Evolutionary conservation across 768 basidiomycete genomes (phyloP), one percentile per base, ranked within the genome.

Genomic region (Pleurotus ostreatus): DNA sequence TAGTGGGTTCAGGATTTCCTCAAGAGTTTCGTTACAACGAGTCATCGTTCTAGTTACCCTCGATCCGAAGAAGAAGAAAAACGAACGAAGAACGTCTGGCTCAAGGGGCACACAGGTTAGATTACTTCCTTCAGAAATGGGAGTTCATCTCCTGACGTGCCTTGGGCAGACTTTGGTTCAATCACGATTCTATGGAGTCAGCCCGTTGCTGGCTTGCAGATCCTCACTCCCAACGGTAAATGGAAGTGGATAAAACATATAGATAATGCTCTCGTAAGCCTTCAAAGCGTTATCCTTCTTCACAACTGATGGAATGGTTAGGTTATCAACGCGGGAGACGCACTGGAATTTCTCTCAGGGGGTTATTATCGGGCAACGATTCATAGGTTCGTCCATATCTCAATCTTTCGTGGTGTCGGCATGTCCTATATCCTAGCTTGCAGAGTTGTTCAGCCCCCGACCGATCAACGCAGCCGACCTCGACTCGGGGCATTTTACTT

Each of bases 401-500:
- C 8, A 9, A 8, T 3, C 11, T 11, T 34, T 9, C 30, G 8
- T 34, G 11, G 9, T 34, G 8, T 11, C 30, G 8, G 8, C 30
- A 11, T 2, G 30, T 8, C 30, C 8, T 8, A 34, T 8, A 9
- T 1, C 8, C 8, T 34, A 34, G 8, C 30, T 9, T 34, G 11
- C 9, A 34, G 30, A 11, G 30, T 34, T 34, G 71, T 83, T 3
- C 80, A 80, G 60, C 85, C 83, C 2, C 84, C 84, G 9, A 61
- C 64, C 0, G 82, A 84, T 58, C 84, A 86, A 59, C 77, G 68
- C 25, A 65, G 63, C 25, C 68, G 74, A 58, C 70, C 78, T 15
- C 79, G 84, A 7, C 71, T 85, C 1, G 83, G 84, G 0, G 72
- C 78, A 2, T 84, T 85, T 63, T 85, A 85, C 66, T 86, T 86